Conservation (phyloP, 805 yeast species). For the Maudiozyma bulderi region DNA sequence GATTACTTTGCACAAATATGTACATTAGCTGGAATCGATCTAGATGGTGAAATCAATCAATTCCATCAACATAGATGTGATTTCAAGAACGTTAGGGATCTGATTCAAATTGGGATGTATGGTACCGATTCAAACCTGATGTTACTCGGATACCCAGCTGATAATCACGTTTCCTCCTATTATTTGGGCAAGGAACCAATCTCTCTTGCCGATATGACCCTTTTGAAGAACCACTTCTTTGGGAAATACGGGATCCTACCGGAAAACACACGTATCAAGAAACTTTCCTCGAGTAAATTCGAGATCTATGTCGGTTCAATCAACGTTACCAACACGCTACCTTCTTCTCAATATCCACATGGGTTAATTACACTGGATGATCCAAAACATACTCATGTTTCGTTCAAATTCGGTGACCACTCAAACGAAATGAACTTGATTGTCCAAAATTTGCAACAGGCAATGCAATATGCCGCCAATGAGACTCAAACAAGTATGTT, state of each 20-base stretch:
- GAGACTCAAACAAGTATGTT: conserved; percentile 62
- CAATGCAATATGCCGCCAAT: conserved; percentile 59
- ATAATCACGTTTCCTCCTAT: conserved; percentile 68
- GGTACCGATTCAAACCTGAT: conserved; percentile 37
- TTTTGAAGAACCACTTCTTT: conserved; percentile 40
- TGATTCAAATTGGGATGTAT: conserved; percentile 43
- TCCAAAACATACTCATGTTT: conserved; percentile 34
- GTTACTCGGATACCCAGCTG: conserved; percentile 68
- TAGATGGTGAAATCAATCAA: conserved; percentile 11
- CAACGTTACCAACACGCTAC: conserved; percentile 36
- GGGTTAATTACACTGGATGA: conserved; percentile 29
- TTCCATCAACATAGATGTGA: background rate
- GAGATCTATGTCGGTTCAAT: conserved; percentile 64
- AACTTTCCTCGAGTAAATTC: conserved; percentile 39
- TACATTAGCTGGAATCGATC: conserved; percentile 29
- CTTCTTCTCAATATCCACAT: conserved; percentile 38
- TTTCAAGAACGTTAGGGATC: conserved; percentile 21
- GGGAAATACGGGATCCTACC: conserved; percentile 40
- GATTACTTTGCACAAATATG: conserved; percentile 36
- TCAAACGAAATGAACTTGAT: conserved; percentile 51
- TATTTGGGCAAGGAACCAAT: conserved; percentile 41
- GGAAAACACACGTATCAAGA: conserved; percentile 62
- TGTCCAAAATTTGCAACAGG: conserved; percentile 45
- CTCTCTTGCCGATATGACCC: conserved; percentile 52
- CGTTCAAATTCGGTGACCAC: conserved; percentile 72